phyloP scores from a whole-genome alignment of 129 eudicot genomes.

The Arctium lappa region DNA sequence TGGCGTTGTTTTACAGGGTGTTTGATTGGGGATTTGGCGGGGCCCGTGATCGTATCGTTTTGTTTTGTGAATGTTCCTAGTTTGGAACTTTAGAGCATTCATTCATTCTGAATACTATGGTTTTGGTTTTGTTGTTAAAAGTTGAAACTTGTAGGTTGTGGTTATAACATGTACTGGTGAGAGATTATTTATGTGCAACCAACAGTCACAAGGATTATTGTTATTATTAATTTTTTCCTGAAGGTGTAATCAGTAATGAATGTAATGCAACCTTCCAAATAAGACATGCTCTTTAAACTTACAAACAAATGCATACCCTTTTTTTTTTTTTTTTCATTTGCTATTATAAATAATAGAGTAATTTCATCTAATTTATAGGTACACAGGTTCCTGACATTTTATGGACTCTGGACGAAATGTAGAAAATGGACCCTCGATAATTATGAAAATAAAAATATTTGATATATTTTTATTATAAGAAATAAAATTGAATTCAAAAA shows the following conservation, averaged over 20 bases:
- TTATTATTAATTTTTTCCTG: background rate
- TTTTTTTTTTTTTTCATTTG: background rate
- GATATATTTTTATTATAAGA: too few relatives aligned
- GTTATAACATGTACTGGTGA: background rate
- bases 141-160: constrained; percentile 13
- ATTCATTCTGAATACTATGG: background rate
- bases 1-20: constrained; percentile 57
- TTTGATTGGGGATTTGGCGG: constrained; percentile 74
- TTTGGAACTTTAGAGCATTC: constrained; percentile 26
- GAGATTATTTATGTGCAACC: background rate
- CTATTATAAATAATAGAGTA: background rate
- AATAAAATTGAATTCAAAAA: too few relatives aligned
- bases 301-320: background rate
- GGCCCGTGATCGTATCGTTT: constrained; percentile 60
- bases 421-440: too few relatives aligned
- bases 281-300: constrained; percentile 12
- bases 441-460: too few relatives aligned
- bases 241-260: background rate
- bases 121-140: constrained; percentile 8
- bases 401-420: too few relatives aligned
- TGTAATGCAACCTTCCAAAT: constrained; percentile 7
- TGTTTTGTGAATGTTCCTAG: constrained; percentile 38
- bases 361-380: too few relatives aligned
- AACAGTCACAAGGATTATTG: background rate
- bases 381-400: too few relatives aligned